Evolutionary conservation across 2,329 filamentous ascomycete species (phyloP), one percentile per base, ranked within the genome.

Genomic region (Aureobasidium vineae): DNA sequence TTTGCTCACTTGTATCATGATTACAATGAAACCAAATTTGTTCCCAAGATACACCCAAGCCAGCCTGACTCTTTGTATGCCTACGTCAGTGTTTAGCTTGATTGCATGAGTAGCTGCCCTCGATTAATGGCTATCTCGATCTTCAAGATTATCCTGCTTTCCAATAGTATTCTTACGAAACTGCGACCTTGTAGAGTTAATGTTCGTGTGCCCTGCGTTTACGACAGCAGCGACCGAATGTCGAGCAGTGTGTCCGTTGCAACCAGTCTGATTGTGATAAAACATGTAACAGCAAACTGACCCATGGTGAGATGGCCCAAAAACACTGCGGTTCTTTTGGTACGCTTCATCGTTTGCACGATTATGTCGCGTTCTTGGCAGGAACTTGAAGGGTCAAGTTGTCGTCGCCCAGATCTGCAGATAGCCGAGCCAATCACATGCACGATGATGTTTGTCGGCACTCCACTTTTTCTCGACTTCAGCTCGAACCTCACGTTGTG

Each of bases 371-470:
- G 36, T 61, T 38, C 43, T 47, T 49, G 28, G 57, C 57, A 26
- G 16, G 21, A 52, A 21, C 33, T 63, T 52, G 59, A 31, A 63
- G 59, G 59, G 59, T 63, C 57, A 61, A 41, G 57, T 61, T 61
- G 57, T 61, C 59, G 59, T 63, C 59, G 59, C 59, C 45, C 59
- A 63, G 43, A 63, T 63, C 57, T 61, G 57, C 57, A 63, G 59
- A 63, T 63, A 63, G 59, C 59, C 59, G 59, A 63, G 45, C 59
- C 59, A 63, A 63, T 63, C 59, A 63, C 8, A 63, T 41, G 59
- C 59, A 40, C n/a, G n/a, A 43, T 61, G 57, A 61, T 61, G 57
- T 61, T 61, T 63, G 59, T 63, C 45, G 59, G 59, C 8, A 59
- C 59, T 63, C 57, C 57, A 61, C 57, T 61, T 61, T 60, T 61